These are phyloP conservation scores for Dactylellina haptotyla DNA, from an alignment of 2,329 filamentous ascomycete genomes.

Conservation along the genomic window DNA sequence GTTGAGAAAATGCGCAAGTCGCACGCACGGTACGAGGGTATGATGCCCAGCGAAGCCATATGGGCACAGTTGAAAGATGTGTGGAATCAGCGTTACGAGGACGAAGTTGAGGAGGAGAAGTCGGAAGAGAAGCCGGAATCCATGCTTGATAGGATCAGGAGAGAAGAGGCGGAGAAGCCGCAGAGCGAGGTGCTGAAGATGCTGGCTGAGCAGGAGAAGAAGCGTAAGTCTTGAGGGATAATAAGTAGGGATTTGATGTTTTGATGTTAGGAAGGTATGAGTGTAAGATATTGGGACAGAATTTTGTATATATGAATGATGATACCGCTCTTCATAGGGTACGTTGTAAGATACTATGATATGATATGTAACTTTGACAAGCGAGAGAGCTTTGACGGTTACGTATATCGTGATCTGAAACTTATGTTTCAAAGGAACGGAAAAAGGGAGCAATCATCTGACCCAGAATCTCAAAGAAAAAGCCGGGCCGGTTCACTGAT, in stretches of 20 bases:
- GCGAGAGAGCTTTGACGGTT: constrained; percentile 17
- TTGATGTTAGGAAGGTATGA: no score
- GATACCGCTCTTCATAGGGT: constrained; percentile 6
- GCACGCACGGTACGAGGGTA: constrained; percentile 20
- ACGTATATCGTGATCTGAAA: constrained; percentile 15
- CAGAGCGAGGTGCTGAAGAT: constrained; percentile 23
- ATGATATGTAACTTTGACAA: background rate
- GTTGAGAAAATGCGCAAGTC: constrained; percentile 14
- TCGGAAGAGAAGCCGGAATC: constrained; percentile 14
- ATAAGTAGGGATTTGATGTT: background rate
- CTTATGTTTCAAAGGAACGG: constrained; percentile 25
- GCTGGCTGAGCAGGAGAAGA: constrained; percentile 37
- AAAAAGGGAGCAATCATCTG: constrained; percentile 26
- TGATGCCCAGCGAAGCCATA: constrained; percentile 41
- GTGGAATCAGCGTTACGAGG: constrained; percentile 47
- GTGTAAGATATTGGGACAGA: constrained; percentile 14
- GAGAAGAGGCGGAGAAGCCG: constrained; percentile 24
- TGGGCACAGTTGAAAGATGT: constrained; percentile 41
- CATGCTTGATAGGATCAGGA: constrained; percentile 36
- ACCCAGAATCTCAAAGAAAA: constrained; percentile 28
- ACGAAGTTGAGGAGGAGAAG: constrained; percentile 8
- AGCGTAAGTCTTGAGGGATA: background rate
- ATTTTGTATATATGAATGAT: constrained; percentile 33
- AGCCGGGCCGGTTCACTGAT: background rate
- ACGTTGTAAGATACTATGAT: background rate